Evolutionary conservation across 495 filamentous ascomycete species (phyloP).

Genomic region (Daldinia grandis): DNA sequence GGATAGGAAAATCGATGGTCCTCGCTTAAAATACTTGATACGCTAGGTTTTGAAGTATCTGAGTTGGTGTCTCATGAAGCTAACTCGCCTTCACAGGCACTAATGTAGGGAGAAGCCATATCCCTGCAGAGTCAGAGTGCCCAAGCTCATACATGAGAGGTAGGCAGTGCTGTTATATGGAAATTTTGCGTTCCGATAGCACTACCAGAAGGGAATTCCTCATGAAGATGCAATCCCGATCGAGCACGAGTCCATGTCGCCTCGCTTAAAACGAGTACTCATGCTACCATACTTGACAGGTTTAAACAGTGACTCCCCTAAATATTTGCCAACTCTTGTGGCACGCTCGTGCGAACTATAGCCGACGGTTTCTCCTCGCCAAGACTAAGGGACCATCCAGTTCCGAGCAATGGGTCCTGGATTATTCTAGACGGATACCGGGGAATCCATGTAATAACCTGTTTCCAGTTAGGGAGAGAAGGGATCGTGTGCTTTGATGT

Average conservation of each 20-base stretch:
- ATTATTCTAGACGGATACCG: not conserved
- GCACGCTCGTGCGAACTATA: not conserved
- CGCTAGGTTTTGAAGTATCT: not conserved
- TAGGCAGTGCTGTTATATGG: not conserved
- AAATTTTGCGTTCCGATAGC: not conserved
- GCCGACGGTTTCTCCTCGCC: not conserved
- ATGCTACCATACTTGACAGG: not conserved
- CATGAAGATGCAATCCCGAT: not conserved
- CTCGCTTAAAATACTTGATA: not conserved
- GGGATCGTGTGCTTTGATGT: not conserved
- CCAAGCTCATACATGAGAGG: not conserved
- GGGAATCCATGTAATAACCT: not conserved
- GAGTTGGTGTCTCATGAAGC: not conserved
- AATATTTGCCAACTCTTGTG: not conserved
- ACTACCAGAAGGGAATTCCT: not conserved
- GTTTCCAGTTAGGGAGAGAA: not conserved
- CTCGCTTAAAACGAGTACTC: not conserved
- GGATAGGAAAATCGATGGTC: not conserved
- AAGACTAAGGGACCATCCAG: not conserved
- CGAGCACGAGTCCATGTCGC: not conserved
- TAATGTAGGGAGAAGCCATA: not conserved
- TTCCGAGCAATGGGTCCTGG: not conserved
- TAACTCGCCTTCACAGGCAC: not conserved
- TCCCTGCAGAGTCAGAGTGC: not conserved
- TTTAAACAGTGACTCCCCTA: not conserved